Evolutionary conservation across 2,329 filamentous ascomycete genomes (phyloP).

Genomic region (Plenodomus lindquistii): DNA sequence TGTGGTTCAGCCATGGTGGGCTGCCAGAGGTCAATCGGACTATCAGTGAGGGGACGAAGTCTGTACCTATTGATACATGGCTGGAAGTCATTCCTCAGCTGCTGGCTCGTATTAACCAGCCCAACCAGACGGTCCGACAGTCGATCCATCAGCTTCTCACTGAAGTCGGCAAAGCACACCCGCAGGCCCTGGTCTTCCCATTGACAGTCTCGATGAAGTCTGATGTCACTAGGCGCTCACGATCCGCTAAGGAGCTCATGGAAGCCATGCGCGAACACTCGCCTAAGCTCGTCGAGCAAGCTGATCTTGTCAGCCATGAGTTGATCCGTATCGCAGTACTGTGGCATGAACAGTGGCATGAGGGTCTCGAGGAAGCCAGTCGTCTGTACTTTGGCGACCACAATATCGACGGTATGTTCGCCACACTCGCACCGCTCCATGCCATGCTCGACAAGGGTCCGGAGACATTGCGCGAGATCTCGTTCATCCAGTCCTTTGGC

Average conservation of each 20-base stretch:
- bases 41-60: conserved; percentile 86
- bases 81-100: conserved; percentile 97
- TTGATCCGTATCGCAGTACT: conserved; percentile 94
- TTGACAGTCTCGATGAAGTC: conserved; percentile 99
- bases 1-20: conserved; percentile 96
- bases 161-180: conserved; percentile 91
- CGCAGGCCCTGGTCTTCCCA: conserved; percentile 94
- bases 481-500: conserved; percentile 96
- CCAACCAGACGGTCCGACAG: conserved; percentile 82
- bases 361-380: conserved; percentile 94
- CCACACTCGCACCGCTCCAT: conserved; percentile 85
- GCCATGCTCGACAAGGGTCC: conserved; percentile 88
- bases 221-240: conserved; percentile 78
- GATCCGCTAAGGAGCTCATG: conserved; percentile 92
- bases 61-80: conserved; percentile 97
- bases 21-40: conserved; percentile 84
- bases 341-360: conserved; percentile 99
- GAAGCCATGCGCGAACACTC: conserved; percentile 97
- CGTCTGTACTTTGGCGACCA: conserved; percentile 96
- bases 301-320: conserved; percentile 92
- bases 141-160: conserved; percentile 90
- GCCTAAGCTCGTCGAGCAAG: conserved; percentile 88
- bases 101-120: conserved; percentile 96
- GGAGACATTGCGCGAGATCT: conserved; percentile 92
- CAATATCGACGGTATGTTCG: conserved; percentile 97